Percentiles rank a stretch among this genome's conserved stretches.
Evolutionary conservation across 345 rosid species (phyloP).

Genomic region (Salix arbutifolia): DNA sequence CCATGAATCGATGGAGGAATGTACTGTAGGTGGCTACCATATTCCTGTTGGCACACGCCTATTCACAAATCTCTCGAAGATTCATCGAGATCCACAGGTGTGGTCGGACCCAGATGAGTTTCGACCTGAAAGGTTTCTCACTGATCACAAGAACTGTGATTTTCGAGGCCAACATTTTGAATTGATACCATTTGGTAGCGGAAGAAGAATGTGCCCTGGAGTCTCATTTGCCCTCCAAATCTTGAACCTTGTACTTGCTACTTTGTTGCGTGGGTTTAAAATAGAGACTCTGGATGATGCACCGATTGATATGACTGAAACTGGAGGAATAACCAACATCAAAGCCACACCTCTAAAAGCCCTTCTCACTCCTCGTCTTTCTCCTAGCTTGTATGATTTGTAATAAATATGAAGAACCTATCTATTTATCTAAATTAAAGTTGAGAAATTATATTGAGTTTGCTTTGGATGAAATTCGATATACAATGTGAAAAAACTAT

Average conservation of each 20-base stretch:
- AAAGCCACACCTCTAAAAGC: slow-evolving; percentile 23
- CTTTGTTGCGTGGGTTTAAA: slow-evolving; percentile 1
- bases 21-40: slow-evolving; percentile 6
- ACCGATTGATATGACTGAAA: slow-evolving; percentile 25
- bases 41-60: slow-evolving; percentile 13
- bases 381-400: neutral
- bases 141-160: slow-evolving; percentile 1
- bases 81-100: slow-evolving; percentile 6
- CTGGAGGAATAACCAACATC: slow-evolving; percentile 4
- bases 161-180: slow-evolving; percentile 2
- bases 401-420: no score
- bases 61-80: neutral
- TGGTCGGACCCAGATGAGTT: slow-evolving; percentile 5
- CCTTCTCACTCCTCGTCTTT: slow-evolving; percentile 22
- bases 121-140: slow-evolving; percentile 10
- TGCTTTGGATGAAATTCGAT: no score
- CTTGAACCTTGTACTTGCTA: slow-evolving; percentile 4
- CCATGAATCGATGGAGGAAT: slow-evolving; percentile 8
- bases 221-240: slow-evolving; percentile 3
- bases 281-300: neutral
- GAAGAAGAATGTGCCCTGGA: slow-evolving; percentile 19
- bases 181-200: slow-evolving; percentile 11
- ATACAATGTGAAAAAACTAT: no score
- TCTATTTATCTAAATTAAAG: no score
- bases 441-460: no score